These are phyloP conservation scores for Naganishia sp. DNA, from an alignment of 1,284 basidiomycete species.

Conservation along the genomic window DNA sequence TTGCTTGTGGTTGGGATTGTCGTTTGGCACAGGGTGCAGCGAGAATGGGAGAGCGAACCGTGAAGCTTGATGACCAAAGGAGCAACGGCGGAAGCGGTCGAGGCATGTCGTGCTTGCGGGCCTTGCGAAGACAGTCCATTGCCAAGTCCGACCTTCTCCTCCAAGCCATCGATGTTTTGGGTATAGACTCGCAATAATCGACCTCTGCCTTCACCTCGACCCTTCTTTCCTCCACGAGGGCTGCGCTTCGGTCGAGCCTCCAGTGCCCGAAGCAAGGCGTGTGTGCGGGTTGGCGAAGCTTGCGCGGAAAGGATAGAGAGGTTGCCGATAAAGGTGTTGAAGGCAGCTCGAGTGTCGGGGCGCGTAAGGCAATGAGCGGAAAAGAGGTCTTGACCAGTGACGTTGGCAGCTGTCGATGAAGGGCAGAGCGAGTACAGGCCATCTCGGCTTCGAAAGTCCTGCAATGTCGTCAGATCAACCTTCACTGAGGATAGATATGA, in stretches of 20 bases:
- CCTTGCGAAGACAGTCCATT: constrained; percentile 60
- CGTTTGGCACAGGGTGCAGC: constrained; percentile 77
- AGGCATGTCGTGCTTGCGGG: constrained; percentile 69
- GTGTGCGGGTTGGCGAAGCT: constrained; percentile 80
- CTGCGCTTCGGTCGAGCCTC: constrained; percentile 85
- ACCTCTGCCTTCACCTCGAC: constrained; percentile 75
- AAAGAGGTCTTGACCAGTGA: constrained; percentile 86
- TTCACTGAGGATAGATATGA: neutral
- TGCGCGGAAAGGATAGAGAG: constrained; percentile 71
- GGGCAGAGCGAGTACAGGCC: constrained; percentile 82
- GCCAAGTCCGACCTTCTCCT: constrained; percentile 76
- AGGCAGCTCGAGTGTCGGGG: constrained; percentile 64
- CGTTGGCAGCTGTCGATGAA: constrained; percentile 67
- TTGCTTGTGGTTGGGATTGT: constrained; percentile 68
- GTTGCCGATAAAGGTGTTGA: constrained; percentile 74
- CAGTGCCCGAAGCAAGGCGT: constrained; percentile 70
- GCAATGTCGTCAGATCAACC: constrained; percentile 7
- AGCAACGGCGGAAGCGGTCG: neutral
- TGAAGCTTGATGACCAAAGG: constrained; percentile 24
- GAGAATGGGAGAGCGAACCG: constrained; percentile 78
- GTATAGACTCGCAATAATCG: constrained; percentile 85
- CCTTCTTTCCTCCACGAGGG: constrained; percentile 80
- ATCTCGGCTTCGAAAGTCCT: constrained; percentile 89
- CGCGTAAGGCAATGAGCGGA: constrained; percentile 86
- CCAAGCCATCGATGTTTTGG: constrained; percentile 91